These are phyloP conservation scores for Penicillium decumbens DNA, from an alignment of 2,329 filamentous ascomycete species.

Conservation along the genomic window DNA sequence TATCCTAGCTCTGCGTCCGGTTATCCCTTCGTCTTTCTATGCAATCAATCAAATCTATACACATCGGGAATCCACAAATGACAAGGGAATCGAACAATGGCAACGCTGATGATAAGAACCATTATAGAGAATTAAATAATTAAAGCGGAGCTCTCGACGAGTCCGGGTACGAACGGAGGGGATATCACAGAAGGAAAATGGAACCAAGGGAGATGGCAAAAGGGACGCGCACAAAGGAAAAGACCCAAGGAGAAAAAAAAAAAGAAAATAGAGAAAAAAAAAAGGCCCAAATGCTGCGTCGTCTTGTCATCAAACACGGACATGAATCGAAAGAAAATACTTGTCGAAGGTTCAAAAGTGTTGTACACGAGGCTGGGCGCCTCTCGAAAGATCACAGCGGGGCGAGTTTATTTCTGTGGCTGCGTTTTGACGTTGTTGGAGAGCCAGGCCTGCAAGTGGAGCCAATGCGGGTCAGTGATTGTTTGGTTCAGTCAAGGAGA, in stretches of 20 bases:
- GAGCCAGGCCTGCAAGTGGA: conserved; percentile 58
- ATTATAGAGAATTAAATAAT: conserved; percentile 28
- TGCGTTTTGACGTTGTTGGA: conserved; percentile 73
- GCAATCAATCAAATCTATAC: conserved; percentile 15
- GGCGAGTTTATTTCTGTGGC: conserved; percentile 36
- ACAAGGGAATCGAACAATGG: conserved; percentile 16
- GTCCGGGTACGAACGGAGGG: conserved; percentile 38
- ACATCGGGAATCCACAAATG: conserved; percentile 14
- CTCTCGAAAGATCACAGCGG: conserved; percentile 19
- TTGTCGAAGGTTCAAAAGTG: conserved; percentile 26
- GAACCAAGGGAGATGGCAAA: conserved; percentile 16
- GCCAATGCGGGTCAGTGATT: conserved; percentile 13
- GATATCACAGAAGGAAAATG: conserved; percentile 41
- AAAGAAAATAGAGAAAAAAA: conserved; percentile 15
- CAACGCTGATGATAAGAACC: conserved; percentile 19
- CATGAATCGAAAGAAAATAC: conserved; percentile 32
- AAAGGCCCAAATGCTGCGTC: conserved; percentile 39
- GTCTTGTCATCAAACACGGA: conserved; percentile 41
- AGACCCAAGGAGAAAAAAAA: conserved; percentile 16
- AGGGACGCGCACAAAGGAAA: conserved; percentile 21
- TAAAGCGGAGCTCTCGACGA: conserved; percentile 30
- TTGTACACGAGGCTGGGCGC: conserved; percentile 33
- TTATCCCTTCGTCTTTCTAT: conserved; percentile 8
- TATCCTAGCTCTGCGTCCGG: conserved; percentile 7
- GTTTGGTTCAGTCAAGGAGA: conserved; percentile 3